Conservation (phyloP, 176 grass and related monocot genomes). For the Bolboschoenus planiculmis region DNA sequence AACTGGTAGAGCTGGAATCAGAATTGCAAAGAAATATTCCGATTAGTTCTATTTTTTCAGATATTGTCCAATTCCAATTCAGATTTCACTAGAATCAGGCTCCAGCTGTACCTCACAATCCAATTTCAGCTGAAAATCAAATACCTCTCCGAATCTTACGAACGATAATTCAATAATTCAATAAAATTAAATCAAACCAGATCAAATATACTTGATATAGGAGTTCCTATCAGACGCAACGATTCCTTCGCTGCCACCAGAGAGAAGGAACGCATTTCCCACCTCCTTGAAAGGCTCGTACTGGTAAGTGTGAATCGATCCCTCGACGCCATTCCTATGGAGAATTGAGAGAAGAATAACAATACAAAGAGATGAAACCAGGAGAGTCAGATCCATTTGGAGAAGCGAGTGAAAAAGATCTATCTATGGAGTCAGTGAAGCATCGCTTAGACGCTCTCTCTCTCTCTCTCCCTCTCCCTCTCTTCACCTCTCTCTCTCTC, state of each 20-base stretch:
- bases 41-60: background rate
- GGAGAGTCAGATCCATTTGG: constrained; percentile 68
- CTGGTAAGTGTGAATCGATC: constrained; percentile 90
- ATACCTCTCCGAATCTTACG: background rate
- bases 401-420: background rate
- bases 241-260: constrained; percentile 94
- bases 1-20: background rate
- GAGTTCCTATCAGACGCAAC: constrained; percentile 37
- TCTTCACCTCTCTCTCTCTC: background rate
- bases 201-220: constrained; percentile 35
- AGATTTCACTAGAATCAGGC: background rate
- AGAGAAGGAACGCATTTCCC: constrained; percentile 95
- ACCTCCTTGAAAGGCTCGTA: constrained; percentile 89
- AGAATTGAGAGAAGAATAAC: constrained; percentile 6
- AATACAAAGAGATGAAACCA: constrained; percentile 13
- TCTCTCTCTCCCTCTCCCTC: background rate
- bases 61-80: background rate
- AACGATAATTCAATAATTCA: background rate
- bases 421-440: constrained; percentile 21
- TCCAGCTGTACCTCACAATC: background rate
- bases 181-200: background rate
- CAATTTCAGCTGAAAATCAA: background rate
- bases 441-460: constrained; percentile 40
- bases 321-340: constrained; percentile 29
- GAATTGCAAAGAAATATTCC: background rate